Conservation (phyloP, 192 early-diverging fungal species). For the Entomortierella parvispora region DNA sequence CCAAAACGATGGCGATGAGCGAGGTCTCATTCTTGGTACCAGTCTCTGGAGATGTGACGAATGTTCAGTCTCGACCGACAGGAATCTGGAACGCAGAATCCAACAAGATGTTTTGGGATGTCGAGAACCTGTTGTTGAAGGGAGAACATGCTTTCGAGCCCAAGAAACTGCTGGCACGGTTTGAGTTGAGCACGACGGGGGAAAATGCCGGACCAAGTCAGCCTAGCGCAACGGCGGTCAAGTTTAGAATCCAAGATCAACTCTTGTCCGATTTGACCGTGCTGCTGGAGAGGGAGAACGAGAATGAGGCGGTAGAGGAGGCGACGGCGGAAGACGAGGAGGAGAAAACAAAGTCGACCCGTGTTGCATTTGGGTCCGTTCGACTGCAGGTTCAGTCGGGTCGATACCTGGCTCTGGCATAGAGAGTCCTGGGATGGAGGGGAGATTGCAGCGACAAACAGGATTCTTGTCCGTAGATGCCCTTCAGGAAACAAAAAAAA, state of each 20-base stretch:
- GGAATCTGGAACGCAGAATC: slow-evolving; percentile 60
- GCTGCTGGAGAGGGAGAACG: slow-evolving; percentile 14
- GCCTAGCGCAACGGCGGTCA: slow-evolving; percentile 50
- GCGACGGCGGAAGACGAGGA: slow-evolving; percentile 4
- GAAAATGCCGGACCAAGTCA: slow-evolving; percentile 38
- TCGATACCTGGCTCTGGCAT: slow-evolving; percentile 38
- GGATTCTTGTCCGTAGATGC: no score
- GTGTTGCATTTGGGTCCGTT: slow-evolving; percentile 30
- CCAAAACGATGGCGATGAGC: slow-evolving; percentile 10
- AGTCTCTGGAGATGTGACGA: slow-evolving; percentile 56
- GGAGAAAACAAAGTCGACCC: not conserved
- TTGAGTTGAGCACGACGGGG: slow-evolving; percentile 49
- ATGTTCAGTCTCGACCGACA: slow-evolving; percentile 59
- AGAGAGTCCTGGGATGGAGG: no score
- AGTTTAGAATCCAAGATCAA: slow-evolving; percentile 45
- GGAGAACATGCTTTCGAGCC: slow-evolving; percentile 26
- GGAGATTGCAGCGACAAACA: no score
- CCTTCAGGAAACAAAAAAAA: no score
- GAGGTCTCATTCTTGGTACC: slow-evolving; percentile 60
- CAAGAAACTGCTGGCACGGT: slow-evolving; percentile 56
- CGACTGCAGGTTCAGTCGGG: slow-evolving; percentile 53
- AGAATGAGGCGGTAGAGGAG: not conserved
- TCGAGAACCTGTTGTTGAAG: slow-evolving; percentile 40
- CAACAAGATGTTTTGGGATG: slow-evolving; percentile 63
- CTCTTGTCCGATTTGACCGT: slow-evolving; percentile 45